Conservation (phyloP, 1,139 yeast species). For the Hansenula anomala region DNA sequence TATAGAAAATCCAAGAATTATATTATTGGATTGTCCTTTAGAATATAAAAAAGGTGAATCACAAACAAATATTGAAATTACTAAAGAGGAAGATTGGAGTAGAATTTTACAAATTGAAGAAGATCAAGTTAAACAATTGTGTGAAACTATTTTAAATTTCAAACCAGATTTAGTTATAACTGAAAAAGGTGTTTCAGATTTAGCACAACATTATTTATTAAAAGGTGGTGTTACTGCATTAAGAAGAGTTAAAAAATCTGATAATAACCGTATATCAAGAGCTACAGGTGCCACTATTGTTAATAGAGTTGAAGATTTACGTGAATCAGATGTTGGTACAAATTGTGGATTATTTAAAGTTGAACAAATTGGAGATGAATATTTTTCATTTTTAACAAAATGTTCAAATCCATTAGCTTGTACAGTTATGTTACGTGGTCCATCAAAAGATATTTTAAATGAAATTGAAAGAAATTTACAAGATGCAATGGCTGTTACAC, state of each 20-base stretch:
- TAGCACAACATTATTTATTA: conserved; percentile 93
- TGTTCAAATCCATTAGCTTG: conserved; percentile 90
- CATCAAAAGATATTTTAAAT: conserved; percentile 92
- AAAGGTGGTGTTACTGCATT: conserved; percentile 92
- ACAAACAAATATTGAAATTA: conserved; percentile 95
- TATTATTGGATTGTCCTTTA: conserved; percentile 90
- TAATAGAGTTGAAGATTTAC: conserved; percentile 90
- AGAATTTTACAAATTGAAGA: conserved; percentile 95
- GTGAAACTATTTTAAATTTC: conserved; percentile 79
- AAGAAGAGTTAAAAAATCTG: conserved; percentile 93
- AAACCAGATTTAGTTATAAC: conserved; percentile 95
- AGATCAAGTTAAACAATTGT: conserved; percentile 86
- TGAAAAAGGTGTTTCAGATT: conserved; percentile 96
- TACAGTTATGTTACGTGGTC: conserved; percentile 89
- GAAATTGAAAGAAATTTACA: conserved; percentile 96
- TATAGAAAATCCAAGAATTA: conserved; percentile 83
- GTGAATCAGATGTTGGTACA: conserved; percentile 85
- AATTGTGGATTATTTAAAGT: conserved; percentile 89
- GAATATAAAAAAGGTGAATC: conserved; percentile 99
- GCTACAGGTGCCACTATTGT: conserved; percentile 98
- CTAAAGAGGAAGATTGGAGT: conserved; percentile 96
- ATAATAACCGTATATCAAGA: conserved; percentile 93
- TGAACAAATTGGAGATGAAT: conserved; percentile 95
- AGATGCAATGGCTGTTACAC: conserved; percentile 97
- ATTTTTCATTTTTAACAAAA: conserved; percentile 79